Base-by-base conservation (phyloP, 2,329 filamentous ascomycete genomes). In the Pyricularia pennisetigena region DNA sequence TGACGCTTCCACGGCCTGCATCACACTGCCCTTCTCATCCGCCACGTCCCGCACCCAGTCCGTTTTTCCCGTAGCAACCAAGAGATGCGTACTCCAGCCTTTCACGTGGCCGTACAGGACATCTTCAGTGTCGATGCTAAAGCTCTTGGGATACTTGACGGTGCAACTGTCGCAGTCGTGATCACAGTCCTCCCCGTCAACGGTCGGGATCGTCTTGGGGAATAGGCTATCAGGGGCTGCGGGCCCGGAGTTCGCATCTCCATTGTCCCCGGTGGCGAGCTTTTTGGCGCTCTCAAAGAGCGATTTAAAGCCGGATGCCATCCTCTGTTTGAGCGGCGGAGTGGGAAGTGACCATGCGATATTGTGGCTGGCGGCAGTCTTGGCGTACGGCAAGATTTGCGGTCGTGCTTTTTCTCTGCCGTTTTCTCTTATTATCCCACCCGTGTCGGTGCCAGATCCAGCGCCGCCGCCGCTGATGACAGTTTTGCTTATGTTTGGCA, bases 41-140 rank as follows among this genome's bases (percentile, higher is more conserved):
- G 86, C 88, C 64, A 97, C 92, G 80, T 97, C 90, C 70, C 92
- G 82, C 75, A 94, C 90, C 95, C 95, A 99, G 79, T 99, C 95
- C 29, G 89, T 86, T 85, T 97, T 97, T 70, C 93, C 92, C n/a
- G 95, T 99, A 28, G 93, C 95, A 20, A 98, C 93, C 35, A 99
- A 82, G 70, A 97, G 76, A 79, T 99, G 95, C 24, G 93, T 95
- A 74, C 87, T 89, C 91, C 93, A 98, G 49, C 88, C 92, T 75
- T 93, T 91, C 71, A 97, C 86, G 69, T 91, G 83, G 0, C 94
- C 95, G 76, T 96, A 98, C 65, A 99, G 80, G 73, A 88, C 82
- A 75, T 97, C 93, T 7, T 84, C 81, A 76, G 90, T 86, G 69
- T 98, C 91, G 68, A 97, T 87, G 74, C 89, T 88, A 79, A 90